phyloP scores from a whole-genome alignment of 192 early-diverging fungal genomes.

The Linnemannia schmuckeri region DNA sequence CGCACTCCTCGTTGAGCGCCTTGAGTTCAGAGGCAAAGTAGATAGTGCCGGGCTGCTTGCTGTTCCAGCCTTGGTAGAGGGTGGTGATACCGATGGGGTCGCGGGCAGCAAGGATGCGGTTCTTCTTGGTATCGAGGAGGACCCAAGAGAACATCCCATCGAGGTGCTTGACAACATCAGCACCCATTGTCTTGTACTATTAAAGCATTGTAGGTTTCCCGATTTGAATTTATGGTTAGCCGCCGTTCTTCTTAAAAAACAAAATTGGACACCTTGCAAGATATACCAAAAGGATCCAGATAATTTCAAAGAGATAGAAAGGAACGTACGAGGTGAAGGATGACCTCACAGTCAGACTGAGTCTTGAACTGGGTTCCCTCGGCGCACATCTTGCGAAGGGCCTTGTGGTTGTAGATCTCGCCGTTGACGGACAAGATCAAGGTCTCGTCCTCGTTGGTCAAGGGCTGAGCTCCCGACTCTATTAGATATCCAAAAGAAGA shows the following conservation, averaged over 20 bases:
- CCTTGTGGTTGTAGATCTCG: slow-evolving; percentile 99
- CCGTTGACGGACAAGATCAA: slow-evolving; percentile 95
- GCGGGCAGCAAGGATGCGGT: slow-evolving; percentile 91
- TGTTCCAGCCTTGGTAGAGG: slow-evolving; percentile 93
- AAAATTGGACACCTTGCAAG: not conserved
- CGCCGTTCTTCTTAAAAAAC: not conserved
- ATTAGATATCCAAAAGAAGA: not conserved
- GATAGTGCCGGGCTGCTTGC: slow-evolving; percentile 84
- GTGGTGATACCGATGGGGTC: slow-evolving; percentile 99
- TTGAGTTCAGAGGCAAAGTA: slow-evolving; percentile 98
- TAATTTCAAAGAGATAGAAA: not conserved
- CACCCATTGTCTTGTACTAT: slow-evolving; percentile 89
- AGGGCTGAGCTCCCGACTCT: slow-evolving; percentile 96
- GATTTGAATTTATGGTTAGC: not conserved
- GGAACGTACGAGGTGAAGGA: slow-evolving; percentile 85
- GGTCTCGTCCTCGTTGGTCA: slow-evolving; percentile 91
- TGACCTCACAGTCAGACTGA: slow-evolving; percentile 98
- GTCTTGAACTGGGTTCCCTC: slow-evolving; percentile 87
- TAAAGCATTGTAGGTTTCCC: not conserved
- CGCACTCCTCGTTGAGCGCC: slow-evolving; percentile 96
- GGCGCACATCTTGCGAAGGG: slow-evolving; percentile 82
- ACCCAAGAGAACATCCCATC: slow-evolving; percentile 99
- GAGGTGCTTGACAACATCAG: slow-evolving; percentile 85
- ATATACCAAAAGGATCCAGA: not conserved
- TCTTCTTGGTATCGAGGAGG: slow-evolving; percentile 85